Evolutionary conservation across 768 basidiomycete species (phyloP), one percentile per base, ranked within the genome.

Genomic region (Termitomyces bulborhizus): DNA sequence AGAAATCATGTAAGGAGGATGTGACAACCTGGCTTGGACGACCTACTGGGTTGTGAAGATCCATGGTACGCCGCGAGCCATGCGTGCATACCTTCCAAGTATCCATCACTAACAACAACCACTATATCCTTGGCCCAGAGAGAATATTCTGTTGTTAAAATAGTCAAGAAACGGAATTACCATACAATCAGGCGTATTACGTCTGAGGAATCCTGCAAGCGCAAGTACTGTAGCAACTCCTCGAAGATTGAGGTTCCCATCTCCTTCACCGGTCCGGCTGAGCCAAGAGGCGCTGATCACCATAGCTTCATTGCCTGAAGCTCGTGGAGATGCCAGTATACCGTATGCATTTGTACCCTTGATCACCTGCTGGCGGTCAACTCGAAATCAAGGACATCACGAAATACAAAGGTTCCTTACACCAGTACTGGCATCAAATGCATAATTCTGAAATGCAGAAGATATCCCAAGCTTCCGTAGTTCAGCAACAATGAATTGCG

Each of bases 91-190:
- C 97, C 97, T 51, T 95, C 90, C 36, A 93, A 68, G 66, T 95
- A 84, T 1, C 85, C 90, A 58, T 98, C 96, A 44, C 88, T 88
- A 57, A 98, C 75, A 27, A 99, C 83, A 57, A 98, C 88, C 16
- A 98, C 71, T 53, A 99, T 77, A 63, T 98, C 95, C 67, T 95
- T 96, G 0, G 94, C 90, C 96, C 97, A 99, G 37, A 93, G 78
- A 21, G 93, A 90, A 62, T 90, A 87, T 34, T 78, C 93, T 95
- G 21, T 16, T 5, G 52, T 41, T 9, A 39, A 16, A 58, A 51
- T 51, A 48, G 8, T 57, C 50, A 36, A 26, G 18, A 26, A 54
- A 52, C 29, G 6, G 27, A 47, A 12, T 40, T 18, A 24, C 57
- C 41, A 16, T 44, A 52, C 1, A 46, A 29, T n/a, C 37, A 55